These are phyloP conservation scores for Annulohypoxylon moriforme DNA, from an alignment of 495 filamentous ascomycete genomes.

Conservation along the genomic window DNA sequence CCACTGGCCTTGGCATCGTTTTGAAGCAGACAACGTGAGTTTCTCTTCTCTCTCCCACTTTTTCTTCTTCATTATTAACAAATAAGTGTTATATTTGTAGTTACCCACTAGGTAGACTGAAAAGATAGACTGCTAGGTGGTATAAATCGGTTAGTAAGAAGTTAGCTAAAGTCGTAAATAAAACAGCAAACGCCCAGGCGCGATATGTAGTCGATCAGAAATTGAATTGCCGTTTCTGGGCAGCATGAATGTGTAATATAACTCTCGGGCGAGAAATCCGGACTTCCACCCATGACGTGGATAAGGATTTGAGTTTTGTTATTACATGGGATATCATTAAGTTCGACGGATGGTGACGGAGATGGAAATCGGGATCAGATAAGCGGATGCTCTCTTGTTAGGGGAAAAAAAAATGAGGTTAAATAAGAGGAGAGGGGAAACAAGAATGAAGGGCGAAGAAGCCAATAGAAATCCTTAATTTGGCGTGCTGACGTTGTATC, in stretches of 20 bases:
- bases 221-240: slow-evolving; percentile 8
- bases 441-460: background rate
- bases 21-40: slow-evolving; percentile 17
- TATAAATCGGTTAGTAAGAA: background rate
- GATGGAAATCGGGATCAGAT: background rate
- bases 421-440: slow-evolving; percentile 3
- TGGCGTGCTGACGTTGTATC: slow-evolving; percentile 26
- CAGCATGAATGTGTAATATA: slow-evolving; percentile 4
- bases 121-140: background rate
- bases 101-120: background rate
- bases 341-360: background rate
- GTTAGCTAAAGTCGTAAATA: background rate
- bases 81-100: too few species aligned
- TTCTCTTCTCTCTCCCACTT: slow-evolving; percentile 10
- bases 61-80: background rate
- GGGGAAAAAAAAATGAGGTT: background rate
- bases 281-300: background rate
- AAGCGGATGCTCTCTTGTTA: background rate
- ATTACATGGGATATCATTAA: slow-evolving; percentile 2
- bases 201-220: background rate
- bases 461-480: slow-evolving; percentile 10
- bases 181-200: background rate
- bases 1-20: slow-evolving; percentile 1
- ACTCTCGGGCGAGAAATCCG: slow-evolving; percentile 12
- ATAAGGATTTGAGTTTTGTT: background rate